Evolutionary conservation across 2,329 filamentous ascomycete genomes (phyloP).

Genomic region (Coniochaeta sp.): DNA sequence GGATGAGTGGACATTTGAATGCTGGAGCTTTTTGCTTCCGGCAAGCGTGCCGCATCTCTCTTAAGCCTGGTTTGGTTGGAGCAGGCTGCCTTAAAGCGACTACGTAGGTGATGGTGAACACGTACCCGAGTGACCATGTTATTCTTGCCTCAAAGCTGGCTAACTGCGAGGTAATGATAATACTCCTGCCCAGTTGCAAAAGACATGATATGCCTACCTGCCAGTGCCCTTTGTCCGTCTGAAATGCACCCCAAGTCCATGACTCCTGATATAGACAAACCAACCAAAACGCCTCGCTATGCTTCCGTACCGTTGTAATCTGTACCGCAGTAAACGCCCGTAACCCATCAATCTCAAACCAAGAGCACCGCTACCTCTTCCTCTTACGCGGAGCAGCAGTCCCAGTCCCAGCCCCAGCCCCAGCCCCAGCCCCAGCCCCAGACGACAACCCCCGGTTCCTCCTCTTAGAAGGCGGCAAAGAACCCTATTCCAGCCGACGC

Average conservation of each 20-base stretch:
- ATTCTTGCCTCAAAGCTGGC: too few species aligned
- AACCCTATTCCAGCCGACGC: constrained; percentile 1
- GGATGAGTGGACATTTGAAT: background rate
- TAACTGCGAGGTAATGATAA: too few species aligned
- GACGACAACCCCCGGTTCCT: too few species aligned
- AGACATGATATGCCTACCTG: background rate
- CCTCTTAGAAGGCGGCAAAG: background rate
- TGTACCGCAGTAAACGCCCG: background rate
- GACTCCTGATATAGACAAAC: background rate
- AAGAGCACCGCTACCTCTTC: background rate
- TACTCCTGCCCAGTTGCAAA: too few species aligned
- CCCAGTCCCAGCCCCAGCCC: too few species aligned
- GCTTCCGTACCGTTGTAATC: background rate
- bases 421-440: too few species aligned
- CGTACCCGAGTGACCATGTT: background rate
- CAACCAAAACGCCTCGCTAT: background rate
- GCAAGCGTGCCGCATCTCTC: background rate
- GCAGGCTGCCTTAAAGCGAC: background rate
- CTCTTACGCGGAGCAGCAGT: too few species aligned
- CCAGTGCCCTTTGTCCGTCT: background rate
- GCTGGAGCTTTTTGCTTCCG: too few species aligned
- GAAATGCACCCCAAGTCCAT: background rate
- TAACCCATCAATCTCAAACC: background rate
- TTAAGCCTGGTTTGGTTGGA: background rate
- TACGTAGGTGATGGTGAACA: background rate